Evolutionary conservation across 164 flowering plant genomes (phyloP).

Genomic region (Vitis cinerea): DNA sequence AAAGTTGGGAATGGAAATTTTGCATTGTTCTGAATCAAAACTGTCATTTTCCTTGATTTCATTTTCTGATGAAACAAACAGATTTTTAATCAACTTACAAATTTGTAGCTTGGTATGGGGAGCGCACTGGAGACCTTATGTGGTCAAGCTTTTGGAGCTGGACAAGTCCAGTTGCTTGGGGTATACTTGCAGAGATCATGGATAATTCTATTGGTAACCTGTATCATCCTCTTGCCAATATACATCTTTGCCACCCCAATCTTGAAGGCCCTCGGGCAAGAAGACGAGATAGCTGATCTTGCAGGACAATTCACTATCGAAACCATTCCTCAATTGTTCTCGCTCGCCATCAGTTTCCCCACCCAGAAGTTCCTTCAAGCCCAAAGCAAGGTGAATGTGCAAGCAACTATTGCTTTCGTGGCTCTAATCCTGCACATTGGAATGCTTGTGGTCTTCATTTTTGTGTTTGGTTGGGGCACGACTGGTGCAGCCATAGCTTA

Average conservation of each 20-base stretch:
- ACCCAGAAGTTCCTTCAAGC: constrained; percentile 66
- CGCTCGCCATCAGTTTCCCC: constrained; percentile 51
- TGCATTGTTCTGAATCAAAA: too few relatives aligned
- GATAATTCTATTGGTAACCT: constrained; percentile 31
- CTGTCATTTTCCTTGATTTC: not conserved
- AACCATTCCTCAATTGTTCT: constrained; percentile 51
- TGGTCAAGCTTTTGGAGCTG: constrained; percentile 73
- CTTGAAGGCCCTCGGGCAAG: constrained; percentile 44
- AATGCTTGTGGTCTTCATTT: constrained; percentile 38
- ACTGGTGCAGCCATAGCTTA: constrained; percentile 55
- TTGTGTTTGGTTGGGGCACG: constrained; percentile 34
- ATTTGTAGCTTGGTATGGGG: constrained; percentile 65
- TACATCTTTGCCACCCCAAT: constrained; percentile 54
- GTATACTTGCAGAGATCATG: constrained; percentile 63
- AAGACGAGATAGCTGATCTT: constrained; percentile 37
- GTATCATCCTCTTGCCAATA: constrained; percentile 38
- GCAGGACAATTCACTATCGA: constrained; percentile 44
- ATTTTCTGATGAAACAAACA: not conserved
- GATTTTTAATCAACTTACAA: not conserved
- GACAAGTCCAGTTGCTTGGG: constrained; percentile 52
- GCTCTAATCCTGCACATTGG: constrained; percentile 27
- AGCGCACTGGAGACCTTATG: constrained; percentile 71
- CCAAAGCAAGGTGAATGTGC: constrained; percentile 50
- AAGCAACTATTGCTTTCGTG: constrained; percentile 40
- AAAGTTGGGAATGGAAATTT: too few relatives aligned